phyloP scores from a whole-genome alignment of 1,139 yeast genomes.

The Arxiozyma slooffiae region DNA sequence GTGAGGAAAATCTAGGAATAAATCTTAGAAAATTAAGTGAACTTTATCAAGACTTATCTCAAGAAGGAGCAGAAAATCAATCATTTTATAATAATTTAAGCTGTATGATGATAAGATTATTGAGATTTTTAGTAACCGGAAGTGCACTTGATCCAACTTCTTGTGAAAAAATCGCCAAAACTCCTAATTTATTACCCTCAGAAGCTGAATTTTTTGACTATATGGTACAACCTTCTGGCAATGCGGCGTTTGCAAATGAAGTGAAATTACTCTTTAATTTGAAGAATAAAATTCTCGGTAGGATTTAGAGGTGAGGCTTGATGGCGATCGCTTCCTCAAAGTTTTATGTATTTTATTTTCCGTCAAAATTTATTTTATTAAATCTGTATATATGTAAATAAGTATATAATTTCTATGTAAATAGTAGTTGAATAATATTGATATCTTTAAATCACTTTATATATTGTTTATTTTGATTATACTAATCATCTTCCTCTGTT shows the following conservation, averaged over 20 bases:
- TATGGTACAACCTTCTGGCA: slow-evolving; percentile 21
- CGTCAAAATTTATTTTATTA: not conserved
- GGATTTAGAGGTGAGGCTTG: not conserved
- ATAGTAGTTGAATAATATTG: not conserved
- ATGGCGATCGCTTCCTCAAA: not conserved
- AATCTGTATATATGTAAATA: not conserved
- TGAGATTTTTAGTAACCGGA: slow-evolving; percentile 18
- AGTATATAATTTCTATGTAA: not conserved
- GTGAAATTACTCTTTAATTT: slow-evolving; percentile 15
- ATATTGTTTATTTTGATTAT: not conserved
- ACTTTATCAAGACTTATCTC: slow-evolving; percentile 8
- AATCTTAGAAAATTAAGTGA: slow-evolving; percentile 39
- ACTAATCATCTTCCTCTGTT: slow-evolving; percentile 1
- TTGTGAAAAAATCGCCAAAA: slow-evolving; percentile 12
- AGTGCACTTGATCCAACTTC: slow-evolving; percentile 10
- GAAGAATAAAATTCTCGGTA: slow-evolving; percentile 13
- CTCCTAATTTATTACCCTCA: slow-evolving; percentile 24
- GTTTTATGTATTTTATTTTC: not conserved
- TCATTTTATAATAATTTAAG: slow-evolving; percentile 16
- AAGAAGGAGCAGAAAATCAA: slow-evolving; percentile 2
- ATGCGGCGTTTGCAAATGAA: slow-evolving; percentile 18
- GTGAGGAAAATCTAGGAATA: slow-evolving; percentile 45
- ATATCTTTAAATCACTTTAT: not conserved
- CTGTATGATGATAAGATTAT: slow-evolving; percentile 18
- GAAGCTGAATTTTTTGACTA: slow-evolving; percentile 18